A percentile compares a stretch with the other conserved stretches of the same genome.
Evolutionary conservation across 306 rosid species (phyloP).

Genomic region (Quercus variabilis): DNA sequence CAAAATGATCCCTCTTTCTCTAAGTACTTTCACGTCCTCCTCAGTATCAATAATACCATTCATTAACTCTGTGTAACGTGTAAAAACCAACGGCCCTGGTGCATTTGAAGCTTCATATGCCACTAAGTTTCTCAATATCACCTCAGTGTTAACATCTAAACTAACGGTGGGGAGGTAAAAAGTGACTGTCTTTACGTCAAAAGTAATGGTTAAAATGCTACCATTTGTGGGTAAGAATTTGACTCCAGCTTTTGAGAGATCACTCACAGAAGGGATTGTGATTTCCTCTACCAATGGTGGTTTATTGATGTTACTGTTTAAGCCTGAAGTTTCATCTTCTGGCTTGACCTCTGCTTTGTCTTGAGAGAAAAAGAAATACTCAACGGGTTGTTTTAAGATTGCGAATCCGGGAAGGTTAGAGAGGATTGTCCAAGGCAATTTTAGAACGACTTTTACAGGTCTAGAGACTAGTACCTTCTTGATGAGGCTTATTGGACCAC

Average conservation of each 20-base stretch:
- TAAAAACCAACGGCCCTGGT: slow-evolving; percentile 55
- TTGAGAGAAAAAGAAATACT: slow-evolving; percentile 17
- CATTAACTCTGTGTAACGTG: slow-evolving; percentile 69
- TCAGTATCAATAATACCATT: slow-evolving; percentile 71
- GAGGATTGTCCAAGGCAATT: slow-evolving; percentile 66
- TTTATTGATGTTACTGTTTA: slow-evolving; percentile 11
- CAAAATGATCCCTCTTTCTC: slow-evolving; percentile 50
- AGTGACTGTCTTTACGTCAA: slow-evolving; percentile 37
- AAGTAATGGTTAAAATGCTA: slow-evolving; percentile 39
- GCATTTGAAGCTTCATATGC: slow-evolving; percentile 73
- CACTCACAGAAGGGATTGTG: slow-evolving; percentile 57
- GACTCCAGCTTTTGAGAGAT: slow-evolving; percentile 43
- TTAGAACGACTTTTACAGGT: slow-evolving; percentile 41
- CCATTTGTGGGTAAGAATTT: slow-evolving; percentile 41
- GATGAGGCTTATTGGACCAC: slow-evolving; percentile 39
- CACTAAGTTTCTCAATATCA: slow-evolving; percentile 60
- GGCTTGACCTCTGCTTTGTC: slow-evolving; percentile 29
- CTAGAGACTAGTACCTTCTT: slow-evolving; percentile 44
- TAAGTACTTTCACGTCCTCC: slow-evolving; percentile 56
- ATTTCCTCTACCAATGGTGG: slow-evolving; percentile 74
- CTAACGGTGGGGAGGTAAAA: slow-evolving; percentile 55
- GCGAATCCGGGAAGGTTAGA: slow-evolving; percentile 47
- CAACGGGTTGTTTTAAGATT: slow-evolving; percentile 35
- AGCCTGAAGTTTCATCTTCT: slow-evolving; percentile 25
- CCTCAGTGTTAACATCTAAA: slow-evolving; percentile 56